These are phyloP conservation scores for Microdochium trichocladiopsis DNA, from an alignment of 2,329 filamentous ascomycete genomes.

Conservation along the genomic window DNA sequence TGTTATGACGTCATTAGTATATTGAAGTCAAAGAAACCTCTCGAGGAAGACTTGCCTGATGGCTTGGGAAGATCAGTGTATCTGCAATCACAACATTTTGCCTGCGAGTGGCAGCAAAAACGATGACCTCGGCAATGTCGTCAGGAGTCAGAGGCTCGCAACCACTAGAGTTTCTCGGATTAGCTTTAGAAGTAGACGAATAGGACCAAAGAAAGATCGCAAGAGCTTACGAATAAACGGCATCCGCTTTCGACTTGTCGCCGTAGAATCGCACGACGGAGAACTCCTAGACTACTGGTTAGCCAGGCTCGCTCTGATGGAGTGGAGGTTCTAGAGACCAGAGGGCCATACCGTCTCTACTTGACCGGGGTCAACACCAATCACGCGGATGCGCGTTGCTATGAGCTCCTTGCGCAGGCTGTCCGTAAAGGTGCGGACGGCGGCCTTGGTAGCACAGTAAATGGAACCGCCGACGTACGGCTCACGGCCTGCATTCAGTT, in stretches of 20 bases:
- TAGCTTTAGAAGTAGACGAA: constrained; percentile 7
- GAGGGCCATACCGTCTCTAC: constrained; percentile 54
- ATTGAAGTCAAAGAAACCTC: neutral
- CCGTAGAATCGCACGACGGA: constrained; percentile 69
- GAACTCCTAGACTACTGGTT: constrained; percentile 44
- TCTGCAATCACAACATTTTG: constrained; percentile 80
- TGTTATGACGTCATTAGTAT: constrained; percentile 51
- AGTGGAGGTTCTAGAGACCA: neutral
- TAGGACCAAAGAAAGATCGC: neutral
- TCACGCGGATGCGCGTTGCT: constrained; percentile 60
- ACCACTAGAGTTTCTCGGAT: constrained; percentile 10
- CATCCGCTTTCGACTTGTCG: constrained; percentile 71
- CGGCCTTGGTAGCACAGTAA: constrained; percentile 75
- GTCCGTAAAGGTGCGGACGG: constrained; percentile 66
- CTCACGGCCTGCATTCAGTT: constrained; percentile 43
- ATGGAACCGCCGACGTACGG: constrained; percentile 67
- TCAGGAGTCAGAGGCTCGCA: constrained; percentile 65
- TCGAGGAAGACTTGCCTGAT: constrained; percentile 58
- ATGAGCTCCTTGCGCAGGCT: constrained; percentile 64
- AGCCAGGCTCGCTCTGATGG: neutral
- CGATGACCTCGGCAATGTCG: constrained; percentile 71
- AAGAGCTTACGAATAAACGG: constrained; percentile 52
- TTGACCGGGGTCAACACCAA: constrained; percentile 71
- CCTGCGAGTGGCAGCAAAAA: constrained; percentile 65
- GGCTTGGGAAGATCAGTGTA: constrained; percentile 69